Evolutionary conservation across 73 alveolate species (phyloP).

Genomic region (Symbiodinium pilosum): DNA sequence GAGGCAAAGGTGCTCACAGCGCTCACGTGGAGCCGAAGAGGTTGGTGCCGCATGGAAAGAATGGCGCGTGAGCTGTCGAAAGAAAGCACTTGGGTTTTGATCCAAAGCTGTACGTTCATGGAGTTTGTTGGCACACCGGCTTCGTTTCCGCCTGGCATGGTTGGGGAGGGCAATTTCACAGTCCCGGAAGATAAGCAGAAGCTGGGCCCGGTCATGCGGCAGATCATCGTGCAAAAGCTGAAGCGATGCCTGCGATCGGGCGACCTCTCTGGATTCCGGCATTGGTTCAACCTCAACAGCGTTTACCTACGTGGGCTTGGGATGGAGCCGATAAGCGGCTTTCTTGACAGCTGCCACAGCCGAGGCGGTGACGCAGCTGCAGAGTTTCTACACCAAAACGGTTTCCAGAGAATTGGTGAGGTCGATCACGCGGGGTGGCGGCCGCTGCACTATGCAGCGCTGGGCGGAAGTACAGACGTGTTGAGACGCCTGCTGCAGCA

Average conservation of each 20-base stretch:
- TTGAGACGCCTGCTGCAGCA: background rate
- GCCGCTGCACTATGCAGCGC: background rate
- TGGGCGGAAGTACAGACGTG: background rate
- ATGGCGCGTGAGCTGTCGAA: background rate
- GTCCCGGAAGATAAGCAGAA: background rate
- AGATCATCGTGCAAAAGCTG: background rate
- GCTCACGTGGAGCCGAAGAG: background rate
- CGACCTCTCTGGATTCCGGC: background rate
- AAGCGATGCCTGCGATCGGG: background rate
- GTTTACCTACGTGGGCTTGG: background rate
- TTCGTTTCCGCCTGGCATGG: background rate
- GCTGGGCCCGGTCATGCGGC: background rate
- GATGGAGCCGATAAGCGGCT: background rate
- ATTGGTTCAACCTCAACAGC: background rate
- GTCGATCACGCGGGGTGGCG: background rate
- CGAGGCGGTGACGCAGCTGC: background rate
- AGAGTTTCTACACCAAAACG: slow-evolving; percentile 5
- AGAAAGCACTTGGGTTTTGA: background rate
- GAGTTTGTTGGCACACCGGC: background rate
- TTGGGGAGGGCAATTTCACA: background rate
- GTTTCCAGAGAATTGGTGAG: background rate
- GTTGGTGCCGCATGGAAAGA: background rate
- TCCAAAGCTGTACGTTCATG: background rate
- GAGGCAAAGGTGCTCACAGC: background rate
- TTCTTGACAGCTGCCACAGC: background rate